A percentile compares a stretch with the other conserved stretches of the same genome.
These are phyloP conservation scores for Lathyrus tuberosus DNA, from an alignment of 306 rosid species.

Conservation along the genomic window DNA sequence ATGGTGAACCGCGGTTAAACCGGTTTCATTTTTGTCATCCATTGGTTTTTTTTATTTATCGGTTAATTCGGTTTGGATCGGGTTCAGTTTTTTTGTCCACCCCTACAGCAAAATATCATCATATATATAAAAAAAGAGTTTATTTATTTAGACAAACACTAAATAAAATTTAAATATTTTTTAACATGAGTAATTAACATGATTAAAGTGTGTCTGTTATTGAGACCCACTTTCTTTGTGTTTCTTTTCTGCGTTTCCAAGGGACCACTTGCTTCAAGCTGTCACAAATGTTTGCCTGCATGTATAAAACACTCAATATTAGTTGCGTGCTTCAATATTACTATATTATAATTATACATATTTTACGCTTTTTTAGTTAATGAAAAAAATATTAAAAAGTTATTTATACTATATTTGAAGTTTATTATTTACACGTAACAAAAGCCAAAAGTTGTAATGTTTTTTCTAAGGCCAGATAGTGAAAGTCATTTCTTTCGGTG, in stretches of 20 bases:
- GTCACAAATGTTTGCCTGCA: constrained; percentile 75
- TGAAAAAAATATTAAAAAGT: neutral
- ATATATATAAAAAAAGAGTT: neutral
- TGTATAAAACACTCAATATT: neutral
- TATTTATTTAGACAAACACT: neutral
- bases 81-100: too few relatives aligned
- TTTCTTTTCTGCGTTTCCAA: constrained; percentile 70
- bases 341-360: neutral
- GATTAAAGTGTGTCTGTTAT: constrained; percentile 10
- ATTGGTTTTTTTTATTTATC: too few relatives aligned
- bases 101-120: neutral
- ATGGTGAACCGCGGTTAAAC: too few relatives aligned
- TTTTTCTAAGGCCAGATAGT: neutral
- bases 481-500: constrained; percentile 37
- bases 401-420: neutral
- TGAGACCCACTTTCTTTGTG: constrained; percentile 40
- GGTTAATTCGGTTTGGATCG: too few relatives aligned
- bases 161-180: neutral
- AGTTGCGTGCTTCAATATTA: neutral
- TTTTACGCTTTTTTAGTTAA: too few relatives aligned
- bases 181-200: neutral
- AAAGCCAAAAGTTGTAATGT: constrained; percentile 14
- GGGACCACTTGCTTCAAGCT: constrained; percentile 85
- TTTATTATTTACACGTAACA: neutral
- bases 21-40: too few relatives aligned